phyloP scores from a whole-genome alignment of 2,329 filamentous ascomycete species.

The Aspergillus tubingensis region DNA sequence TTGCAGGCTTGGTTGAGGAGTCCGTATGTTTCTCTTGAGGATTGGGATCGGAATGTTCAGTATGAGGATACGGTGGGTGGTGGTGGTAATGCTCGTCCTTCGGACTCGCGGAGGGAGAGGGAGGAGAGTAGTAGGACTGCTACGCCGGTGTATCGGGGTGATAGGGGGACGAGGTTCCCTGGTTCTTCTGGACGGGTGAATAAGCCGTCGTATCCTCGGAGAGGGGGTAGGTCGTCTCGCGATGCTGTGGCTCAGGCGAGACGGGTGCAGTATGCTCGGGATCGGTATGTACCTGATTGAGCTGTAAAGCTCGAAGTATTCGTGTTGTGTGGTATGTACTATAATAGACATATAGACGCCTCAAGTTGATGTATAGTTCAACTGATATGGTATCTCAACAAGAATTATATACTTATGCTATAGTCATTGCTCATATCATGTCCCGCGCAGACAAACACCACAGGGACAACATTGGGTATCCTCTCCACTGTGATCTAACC shows the following conservation, averaged over 20 bases:
- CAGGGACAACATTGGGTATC: background rate
- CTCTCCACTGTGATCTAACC: too few species aligned
- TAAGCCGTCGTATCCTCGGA: slow-evolving; percentile 24
- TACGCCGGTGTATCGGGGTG: slow-evolving; percentile 25
- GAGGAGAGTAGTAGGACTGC: slow-evolving; percentile 22
- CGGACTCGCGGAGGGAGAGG: background rate
- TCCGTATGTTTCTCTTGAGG: slow-evolving; percentile 68
- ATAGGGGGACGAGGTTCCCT: slow-evolving; percentile 2
- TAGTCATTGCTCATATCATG: slow-evolving; percentile 22
- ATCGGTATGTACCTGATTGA: slow-evolving; percentile 39
- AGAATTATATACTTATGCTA: slow-evolving; percentile 9
- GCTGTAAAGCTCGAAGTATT: background rate
- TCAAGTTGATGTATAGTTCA: background rate
- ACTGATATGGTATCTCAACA: slow-evolving; percentile 21
- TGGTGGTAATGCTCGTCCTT: too few species aligned
- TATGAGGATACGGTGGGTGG: slow-evolving; percentile 51
- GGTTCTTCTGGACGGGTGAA: slow-evolving; percentile 26
- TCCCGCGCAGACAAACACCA: background rate
- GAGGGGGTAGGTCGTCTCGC: slow-evolving; percentile 16
- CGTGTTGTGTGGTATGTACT: background rate
- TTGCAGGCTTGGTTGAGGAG: slow-evolving; percentile 79
- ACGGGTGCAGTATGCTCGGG: slow-evolving; percentile 32
- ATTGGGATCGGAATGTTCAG: slow-evolving; percentile 80
- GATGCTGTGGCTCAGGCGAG: slow-evolving; percentile 23
- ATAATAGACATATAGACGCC: slow-evolving; percentile 10